Percentiles rank a stretch among this genome's conserved stretches.
Evolutionary conservation across 257 asterid species (phyloP).

Genomic region (Solanum bulbocastanum): DNA sequence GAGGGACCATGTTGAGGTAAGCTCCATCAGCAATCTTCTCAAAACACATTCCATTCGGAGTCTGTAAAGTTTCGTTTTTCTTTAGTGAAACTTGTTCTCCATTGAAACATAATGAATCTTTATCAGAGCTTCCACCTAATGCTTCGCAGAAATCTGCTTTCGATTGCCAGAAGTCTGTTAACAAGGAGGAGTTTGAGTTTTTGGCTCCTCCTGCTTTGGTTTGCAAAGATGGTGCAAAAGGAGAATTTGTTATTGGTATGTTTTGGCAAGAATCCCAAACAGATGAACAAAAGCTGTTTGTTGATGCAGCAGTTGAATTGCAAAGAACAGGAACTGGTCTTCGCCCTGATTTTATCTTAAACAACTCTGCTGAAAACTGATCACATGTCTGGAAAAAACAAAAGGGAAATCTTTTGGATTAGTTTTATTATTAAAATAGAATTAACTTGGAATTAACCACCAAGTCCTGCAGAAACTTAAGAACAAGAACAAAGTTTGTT

Average conservation of each 20-base stretch:
- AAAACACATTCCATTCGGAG: slow-evolving; percentile 67
- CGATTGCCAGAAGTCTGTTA: slow-evolving; percentile 82
- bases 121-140: slow-evolving; percentile 42
- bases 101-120: slow-evolving; percentile 44
- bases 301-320: slow-evolving; percentile 38
- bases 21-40: slow-evolving; percentile 72
- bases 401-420: not conserved
- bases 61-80: slow-evolving; percentile 20
- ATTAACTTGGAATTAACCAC: not conserved
- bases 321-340: slow-evolving; percentile 69
- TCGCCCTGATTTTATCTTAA: slow-evolving; percentile 25
- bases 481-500: not conserved
- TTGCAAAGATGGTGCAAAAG: slow-evolving; percentile 69
- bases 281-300: slow-evolving; percentile 50
- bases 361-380: slow-evolving; percentile 72
- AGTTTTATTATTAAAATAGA: not conserved
- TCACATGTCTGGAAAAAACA: slow-evolving; percentile 58
- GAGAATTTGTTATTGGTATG: slow-evolving; percentile 50
- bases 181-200: slow-evolving; percentile 35
- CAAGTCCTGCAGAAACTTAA: not conserved
- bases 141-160: slow-evolving; percentile 58
- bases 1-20: slow-evolving; percentile 75
- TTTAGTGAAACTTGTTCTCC: slow-evolving; percentile 48
- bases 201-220: slow-evolving; percentile 37
- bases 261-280: slow-evolving; percentile 71